Evolutionary conservation across 345 rosid genomes (phyloP).

Genomic region (Capsella bursapastoris): DNA sequence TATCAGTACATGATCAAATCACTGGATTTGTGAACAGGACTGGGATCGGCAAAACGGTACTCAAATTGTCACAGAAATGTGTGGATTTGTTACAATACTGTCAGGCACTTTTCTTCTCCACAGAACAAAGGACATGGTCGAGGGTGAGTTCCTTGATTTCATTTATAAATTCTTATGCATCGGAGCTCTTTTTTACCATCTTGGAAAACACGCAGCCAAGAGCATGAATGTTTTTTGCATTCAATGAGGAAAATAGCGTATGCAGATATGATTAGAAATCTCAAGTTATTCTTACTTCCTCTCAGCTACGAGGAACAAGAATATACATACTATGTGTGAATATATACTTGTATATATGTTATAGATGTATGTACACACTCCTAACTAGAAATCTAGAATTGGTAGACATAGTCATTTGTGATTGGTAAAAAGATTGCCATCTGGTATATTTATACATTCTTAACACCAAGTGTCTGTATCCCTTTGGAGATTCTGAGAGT

Average conservation of each 20-base stretch:
- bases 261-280: conserved; percentile 9
- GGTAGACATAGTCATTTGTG: neutral
- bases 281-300: neutral
- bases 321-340: neutral
- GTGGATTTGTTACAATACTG: conserved; percentile 85
- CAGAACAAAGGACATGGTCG: conserved; percentile 80
- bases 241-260: neutral
- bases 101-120: conserved; percentile 90
- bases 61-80: conserved; percentile 76
- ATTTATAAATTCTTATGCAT: conserved; percentile 14
- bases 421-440: conserved; percentile 2
- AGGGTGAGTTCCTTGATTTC: conserved; percentile 50
- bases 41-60: conserved; percentile 89
- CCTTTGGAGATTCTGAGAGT: conserved; percentile 10
- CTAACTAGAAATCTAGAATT: conserved; percentile 12
- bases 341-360: too few relatives aligned
- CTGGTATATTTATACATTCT: neutral
- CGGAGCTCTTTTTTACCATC: neutral
- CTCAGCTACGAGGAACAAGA: neutral
- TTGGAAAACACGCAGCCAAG: neutral
- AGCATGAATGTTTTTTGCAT: conserved; percentile 20
- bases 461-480: conserved; percentile 2
- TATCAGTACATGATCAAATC: conserved; percentile 25
- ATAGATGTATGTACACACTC: conserved; percentile 6
- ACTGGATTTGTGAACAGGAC: conserved; percentile 52